Conservation (phyloP, 306 rosid genomes). For the Cucurbita maxima region DNA sequence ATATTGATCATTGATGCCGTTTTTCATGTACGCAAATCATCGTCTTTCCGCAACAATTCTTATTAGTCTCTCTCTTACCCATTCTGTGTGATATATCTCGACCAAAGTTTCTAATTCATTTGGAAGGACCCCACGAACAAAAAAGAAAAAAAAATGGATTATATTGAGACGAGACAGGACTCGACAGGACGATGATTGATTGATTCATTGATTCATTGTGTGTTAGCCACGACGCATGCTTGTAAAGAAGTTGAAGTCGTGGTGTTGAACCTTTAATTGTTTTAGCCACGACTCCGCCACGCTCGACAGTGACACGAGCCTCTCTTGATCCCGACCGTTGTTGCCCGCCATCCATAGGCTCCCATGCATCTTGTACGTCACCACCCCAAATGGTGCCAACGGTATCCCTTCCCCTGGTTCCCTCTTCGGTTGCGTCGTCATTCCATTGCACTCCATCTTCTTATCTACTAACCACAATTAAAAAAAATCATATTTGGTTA, state of each 20-base stretch:
- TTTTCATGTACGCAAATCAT: not conserved
- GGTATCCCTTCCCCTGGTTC: constrained; percentile 50
- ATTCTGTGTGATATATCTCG: not conserved
- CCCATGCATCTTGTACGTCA: constrained; percentile 89
- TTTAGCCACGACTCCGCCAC: constrained; percentile 95
- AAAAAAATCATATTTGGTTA: not conserved
- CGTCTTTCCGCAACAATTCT: not conserved
- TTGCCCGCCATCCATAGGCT: constrained; percentile 65
- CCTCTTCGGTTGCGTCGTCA: constrained; percentile 14
- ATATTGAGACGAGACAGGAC: not conserved
- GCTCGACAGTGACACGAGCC: constrained; percentile 46
- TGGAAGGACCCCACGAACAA: not conserved
- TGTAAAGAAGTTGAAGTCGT: constrained; percentile 77
- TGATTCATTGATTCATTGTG: not conserved
- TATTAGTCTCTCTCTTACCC: not conserved
- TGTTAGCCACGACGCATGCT: constrained; percentile 27
- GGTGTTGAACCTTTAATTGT: constrained; percentile 83
- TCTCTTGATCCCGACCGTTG: constrained; percentile 69
- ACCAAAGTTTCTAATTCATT: not conserved
- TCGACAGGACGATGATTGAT: not conserved
- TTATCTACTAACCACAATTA: constrained; percentile 22
- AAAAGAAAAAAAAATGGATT: not conserved
- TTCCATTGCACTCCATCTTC: constrained; percentile 26
- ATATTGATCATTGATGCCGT: not conserved
- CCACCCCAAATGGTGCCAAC: constrained; percentile 74